Conservation (phyloP, 163 green algal genomes). For the Chlamydomonas reinhardtii region DNA sequence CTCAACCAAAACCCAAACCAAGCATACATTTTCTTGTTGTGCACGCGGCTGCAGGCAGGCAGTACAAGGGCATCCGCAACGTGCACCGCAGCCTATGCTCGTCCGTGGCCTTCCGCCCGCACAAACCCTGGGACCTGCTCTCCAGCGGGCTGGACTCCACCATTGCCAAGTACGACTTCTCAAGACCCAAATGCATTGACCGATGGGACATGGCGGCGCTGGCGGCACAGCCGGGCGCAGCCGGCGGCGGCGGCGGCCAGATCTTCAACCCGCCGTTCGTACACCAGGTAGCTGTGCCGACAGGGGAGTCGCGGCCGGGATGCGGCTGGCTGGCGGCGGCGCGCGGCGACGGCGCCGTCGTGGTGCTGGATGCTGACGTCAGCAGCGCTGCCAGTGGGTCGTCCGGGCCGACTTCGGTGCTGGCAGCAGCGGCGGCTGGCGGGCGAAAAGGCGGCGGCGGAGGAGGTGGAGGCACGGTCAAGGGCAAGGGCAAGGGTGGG, state of each 20-base stretch:
- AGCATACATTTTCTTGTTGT: too few species aligned
- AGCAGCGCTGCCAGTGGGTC: constrained; percentile 35
- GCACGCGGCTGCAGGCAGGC: constrained; percentile 3
- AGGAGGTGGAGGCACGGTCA: not conserved
- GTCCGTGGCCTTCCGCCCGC: constrained; percentile 24
- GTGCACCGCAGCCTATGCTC: constrained; percentile 48
- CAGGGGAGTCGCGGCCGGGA: not conserved
- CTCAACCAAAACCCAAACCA: too few species aligned
- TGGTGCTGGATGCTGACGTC: constrained; percentile 56
- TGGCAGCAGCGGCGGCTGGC: constrained; percentile 4
- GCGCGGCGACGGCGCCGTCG: constrained; percentile 55
- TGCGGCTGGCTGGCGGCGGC: constrained; percentile 46
- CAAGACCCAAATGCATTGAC: constrained; percentile 47
- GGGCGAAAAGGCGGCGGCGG: not conserved
- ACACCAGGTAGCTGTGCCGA: constrained; percentile 45
- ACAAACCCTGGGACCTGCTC: constrained; percentile 59
- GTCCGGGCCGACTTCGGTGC: constrained; percentile 19
- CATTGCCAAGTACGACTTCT: constrained; percentile 56
- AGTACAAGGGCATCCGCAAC: constrained; percentile 44
- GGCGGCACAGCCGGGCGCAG: not conserved
- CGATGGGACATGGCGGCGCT: constrained; percentile 54
- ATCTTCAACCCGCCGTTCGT: constrained; percentile 61
- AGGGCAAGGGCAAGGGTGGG: not conserved
- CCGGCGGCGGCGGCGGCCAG: constrained; percentile 39
- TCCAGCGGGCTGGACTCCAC: constrained; percentile 48